Evolutionary conservation across 176 grass and related monocot genomes (phyloP).

Genomic region (Lolium rigidum): DNA sequence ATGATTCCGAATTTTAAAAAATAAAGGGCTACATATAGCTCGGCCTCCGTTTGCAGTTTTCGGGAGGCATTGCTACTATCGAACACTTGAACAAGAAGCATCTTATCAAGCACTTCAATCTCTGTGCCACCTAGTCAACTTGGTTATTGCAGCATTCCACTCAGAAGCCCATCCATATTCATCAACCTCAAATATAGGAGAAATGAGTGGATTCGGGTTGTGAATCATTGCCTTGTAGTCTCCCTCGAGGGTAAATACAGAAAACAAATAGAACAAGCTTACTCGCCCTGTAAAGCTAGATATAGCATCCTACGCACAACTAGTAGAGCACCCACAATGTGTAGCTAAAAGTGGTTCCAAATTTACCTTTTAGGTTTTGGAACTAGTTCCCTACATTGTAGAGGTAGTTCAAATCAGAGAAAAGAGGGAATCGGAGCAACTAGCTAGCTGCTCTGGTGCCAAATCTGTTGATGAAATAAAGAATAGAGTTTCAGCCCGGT

Average conservation of each 20-base stretch:
- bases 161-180: constrained; percentile 89
- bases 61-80: constrained; percentile 50
- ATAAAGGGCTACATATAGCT: no score
- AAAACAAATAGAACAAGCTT: constrained; percentile 13
- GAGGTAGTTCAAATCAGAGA: no score
- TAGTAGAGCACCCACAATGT: no score
- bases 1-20: no score
- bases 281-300: constrained; percentile 75
- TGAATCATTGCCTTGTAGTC: constrained; percentile 91
- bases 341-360: no score
- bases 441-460: no score
- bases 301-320: constrained; percentile 78
- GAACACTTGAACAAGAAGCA: constrained; percentile 89
- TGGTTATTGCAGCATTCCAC: constrained; percentile 93
- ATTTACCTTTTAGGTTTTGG: no score
- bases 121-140: constrained; percentile 76
- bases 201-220: constrained; percentile 77
- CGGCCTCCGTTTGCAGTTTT: no score
- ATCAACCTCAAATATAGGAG: constrained; percentile 90
- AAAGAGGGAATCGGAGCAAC: no score
- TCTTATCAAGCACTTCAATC: constrained; percentile 84
- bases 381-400: no score
- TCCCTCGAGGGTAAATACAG: constrained; percentile 50
- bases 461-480: no score
- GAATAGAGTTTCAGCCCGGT: no score